Evolutionary conservation across 352 stramenopile genomes (phyloP).

Genomic region (Pythium coloratum): DNA sequence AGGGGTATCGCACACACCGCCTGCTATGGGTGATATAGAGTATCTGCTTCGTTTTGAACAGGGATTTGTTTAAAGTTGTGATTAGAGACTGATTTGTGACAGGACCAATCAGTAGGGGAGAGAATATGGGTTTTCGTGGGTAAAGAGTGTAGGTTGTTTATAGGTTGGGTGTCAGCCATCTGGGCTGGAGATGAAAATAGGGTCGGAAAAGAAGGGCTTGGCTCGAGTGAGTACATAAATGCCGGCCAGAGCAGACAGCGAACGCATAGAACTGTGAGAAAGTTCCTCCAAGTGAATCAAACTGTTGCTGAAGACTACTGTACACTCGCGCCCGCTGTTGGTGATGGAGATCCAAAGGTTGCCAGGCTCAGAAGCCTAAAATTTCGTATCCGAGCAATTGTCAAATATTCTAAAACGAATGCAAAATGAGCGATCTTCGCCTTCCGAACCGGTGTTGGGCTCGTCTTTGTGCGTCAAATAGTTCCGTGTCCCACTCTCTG

Average conservation of each 20-base stretch:
- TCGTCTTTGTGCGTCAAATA: slow-evolving; percentile 3
- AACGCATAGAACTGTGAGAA: neutral
- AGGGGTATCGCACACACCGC: neutral
- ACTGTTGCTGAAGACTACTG: neutral
- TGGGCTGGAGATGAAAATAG: neutral
- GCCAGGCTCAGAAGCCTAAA: no score
- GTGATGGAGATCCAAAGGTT: no score
- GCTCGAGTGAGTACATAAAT: neutral
- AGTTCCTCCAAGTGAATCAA: neutral
- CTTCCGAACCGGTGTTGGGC: neutral
- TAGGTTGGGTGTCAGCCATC: neutral
- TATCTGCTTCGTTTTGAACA: neutral
- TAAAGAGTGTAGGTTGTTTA: slow-evolving; percentile 6
- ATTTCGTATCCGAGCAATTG: no score
- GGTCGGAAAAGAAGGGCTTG: neutral
- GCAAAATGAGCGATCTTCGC: neutral
- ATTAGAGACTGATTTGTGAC: neutral
- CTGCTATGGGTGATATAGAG: neutral
- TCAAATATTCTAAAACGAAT: neutral
- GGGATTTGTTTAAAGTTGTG: neutral
- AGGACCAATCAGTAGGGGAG: neutral
- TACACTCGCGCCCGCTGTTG: no score
- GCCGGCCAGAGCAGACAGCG: neutral
- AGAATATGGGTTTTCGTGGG: neutral
- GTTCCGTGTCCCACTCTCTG: neutral